Base-by-base conservation (phyloP, 257 asterid species). In the Nicotiana otophora region DNA sequence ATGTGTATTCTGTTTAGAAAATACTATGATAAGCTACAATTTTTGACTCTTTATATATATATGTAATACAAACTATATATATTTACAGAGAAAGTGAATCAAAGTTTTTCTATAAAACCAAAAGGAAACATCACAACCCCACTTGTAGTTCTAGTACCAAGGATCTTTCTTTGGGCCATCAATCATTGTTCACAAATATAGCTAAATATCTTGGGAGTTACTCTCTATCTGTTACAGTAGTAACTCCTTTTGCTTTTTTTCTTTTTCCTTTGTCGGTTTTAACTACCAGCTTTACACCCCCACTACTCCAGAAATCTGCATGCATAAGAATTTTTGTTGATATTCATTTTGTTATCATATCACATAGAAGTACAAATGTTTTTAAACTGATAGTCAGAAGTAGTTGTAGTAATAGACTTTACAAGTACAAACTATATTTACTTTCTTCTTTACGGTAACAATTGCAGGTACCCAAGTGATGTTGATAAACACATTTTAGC, bases 401-500 rank as follows among this genome's bases (percentile, higher is more conserved):
- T 34, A 48, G 10, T 65, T 66, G 75, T 66, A 66, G 39, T 72
- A 46, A 57, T 81, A 4, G 65, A 62, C 15, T 12, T 33, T 23
- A 61, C 16, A 74, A 33, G 84, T 63, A 82, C 30, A 39, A 66
- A 42, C 31, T 65, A 31, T 48, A 53, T 39, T 75, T 82, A 57
- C 57, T 57, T 78, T 82, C 54, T 60, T 60, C 34, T 67, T n/a
- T 46, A 57, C 51, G 80, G 77, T 20, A 26, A 11, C 42, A 34
- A 39, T 78, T 84, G 89, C 93, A 95, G 99, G 96, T 95, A 95
- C 81, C 99, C 99, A n/a, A 94, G 98, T 85, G 99, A 92, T 89
- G 97, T 94, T 3, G 99, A 95, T 91, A 95, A 95, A 84, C 99
- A 95, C 86, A 91, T 95, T 80, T 87, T 95, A 84, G 94, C 99